Percentiles rank a stretch among this genome's conserved stretches.
Evolutionary conservation across 805 yeast genomes (phyloP).

Genomic region (Ogataea trehalophila): DNA sequence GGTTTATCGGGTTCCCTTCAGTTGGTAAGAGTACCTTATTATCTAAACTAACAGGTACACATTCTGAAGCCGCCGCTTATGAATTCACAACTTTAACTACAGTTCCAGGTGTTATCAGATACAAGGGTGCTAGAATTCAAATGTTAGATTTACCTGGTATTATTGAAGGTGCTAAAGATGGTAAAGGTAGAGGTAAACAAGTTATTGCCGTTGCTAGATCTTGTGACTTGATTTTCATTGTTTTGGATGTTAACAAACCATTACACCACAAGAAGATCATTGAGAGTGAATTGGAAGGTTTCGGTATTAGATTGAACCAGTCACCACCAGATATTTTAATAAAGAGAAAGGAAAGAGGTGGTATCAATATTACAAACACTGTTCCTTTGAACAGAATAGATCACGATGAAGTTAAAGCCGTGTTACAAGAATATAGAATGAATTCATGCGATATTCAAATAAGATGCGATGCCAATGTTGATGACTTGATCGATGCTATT

Average conservation of each 20-base stretch:
- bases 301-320: slow-evolving; percentile 91
- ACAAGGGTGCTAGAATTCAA: slow-evolving; percentile 96
- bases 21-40: slow-evolving; percentile 87
- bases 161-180: slow-evolving; percentile 88
- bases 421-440: slow-evolving; percentile 90
- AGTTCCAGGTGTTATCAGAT: slow-evolving; percentile 93
- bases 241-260: slow-evolving; percentile 94
- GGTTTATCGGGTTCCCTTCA: slow-evolving; percentile 97
- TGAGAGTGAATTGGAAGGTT: slow-evolving; percentile 94
- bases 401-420: slow-evolving; percentile 91
- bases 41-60: slow-evolving; percentile 88
- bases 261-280: slow-evolving; percentile 89
- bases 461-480: slow-evolving; percentile 97
- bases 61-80: slow-evolving; percentile 96
- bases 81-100: slow-evolving; percentile 97
- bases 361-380: slow-evolving; percentile 88
- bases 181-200: slow-evolving; percentile 91
- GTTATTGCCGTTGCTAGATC: slow-evolving; percentile 99
- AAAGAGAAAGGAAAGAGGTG: slow-evolving; percentile 94
- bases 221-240: slow-evolving; percentile 88
- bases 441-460: slow-evolving; percentile 95
- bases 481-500: slow-evolving; percentile 89
- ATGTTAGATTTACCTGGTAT: slow-evolving; percentile 91
- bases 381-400: slow-evolving; percentile 89
- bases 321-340: slow-evolving; percentile 89